Conservation (phyloP, 2,329 filamentous ascomycete species). For the Dactylonectria macrodidyma region DNA sequence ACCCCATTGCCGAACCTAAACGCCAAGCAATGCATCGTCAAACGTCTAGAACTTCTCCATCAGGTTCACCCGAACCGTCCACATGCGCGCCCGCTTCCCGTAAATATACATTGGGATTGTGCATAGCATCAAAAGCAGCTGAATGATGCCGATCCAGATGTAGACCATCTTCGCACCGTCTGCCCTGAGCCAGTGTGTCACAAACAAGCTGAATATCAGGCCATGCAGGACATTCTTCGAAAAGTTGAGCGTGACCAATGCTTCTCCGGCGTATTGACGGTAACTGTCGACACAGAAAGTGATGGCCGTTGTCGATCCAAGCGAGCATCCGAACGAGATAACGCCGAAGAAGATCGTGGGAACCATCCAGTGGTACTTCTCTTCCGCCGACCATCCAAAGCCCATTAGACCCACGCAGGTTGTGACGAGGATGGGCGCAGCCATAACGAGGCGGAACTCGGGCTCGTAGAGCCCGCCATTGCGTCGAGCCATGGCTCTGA, state of each 20-base stretch:
- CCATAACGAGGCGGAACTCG: constrained; percentile 94
- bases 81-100: constrained; percentile 94
- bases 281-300: constrained; percentile 97
- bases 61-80: constrained; percentile 88
- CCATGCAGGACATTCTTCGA: constrained; percentile 95
- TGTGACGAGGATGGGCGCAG: constrained; percentile 81
- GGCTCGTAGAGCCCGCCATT: constrained; percentile 98
- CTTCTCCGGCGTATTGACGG: constrained; percentile 92
- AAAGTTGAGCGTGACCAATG: constrained; percentile 94
- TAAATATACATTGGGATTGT: constrained; percentile 96
- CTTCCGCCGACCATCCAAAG: constrained; percentile 90
- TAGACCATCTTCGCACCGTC: constrained; percentile 86
- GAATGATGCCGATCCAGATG: constrained; percentile 87
- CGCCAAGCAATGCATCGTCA: too few relatives aligned
- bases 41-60: constrained; percentile 83
- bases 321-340: constrained; percentile 90
- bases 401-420: constrained; percentile 93
- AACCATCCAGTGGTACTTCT: constrained; percentile 86
- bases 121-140: constrained; percentile 79
- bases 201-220: constrained; percentile 89
- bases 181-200: constrained; percentile 83
- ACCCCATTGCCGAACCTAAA: too few relatives aligned
- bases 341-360: constrained; percentile 95
- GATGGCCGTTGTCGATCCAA: constrained; percentile 92
- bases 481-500: constrained; percentile 83